These are phyloP conservation scores for Dimocarpus longan DNA, from an alignment of 345 rosid genomes.

Conservation along the genomic window DNA sequence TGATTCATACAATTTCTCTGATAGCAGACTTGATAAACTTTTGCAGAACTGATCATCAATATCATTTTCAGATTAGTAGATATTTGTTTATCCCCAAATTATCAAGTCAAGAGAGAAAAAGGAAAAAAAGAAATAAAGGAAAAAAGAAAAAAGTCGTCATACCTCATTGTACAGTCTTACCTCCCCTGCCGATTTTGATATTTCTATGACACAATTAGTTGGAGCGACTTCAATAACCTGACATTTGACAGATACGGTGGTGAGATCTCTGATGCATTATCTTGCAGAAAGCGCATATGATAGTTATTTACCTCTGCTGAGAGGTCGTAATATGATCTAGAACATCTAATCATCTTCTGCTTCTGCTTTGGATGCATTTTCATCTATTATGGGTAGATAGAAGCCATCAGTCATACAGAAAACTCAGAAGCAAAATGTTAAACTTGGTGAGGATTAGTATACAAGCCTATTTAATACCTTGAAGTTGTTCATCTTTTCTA, in stretches of 20 bases:
- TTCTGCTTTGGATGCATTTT: constrained; percentile 64
- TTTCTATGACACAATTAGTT: constrained; percentile 77
- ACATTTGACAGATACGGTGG: constrained; percentile 2
- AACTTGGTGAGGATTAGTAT: constrained; percentile 6
- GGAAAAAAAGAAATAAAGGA: too few species aligned
- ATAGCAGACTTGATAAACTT: constrained; percentile 67
- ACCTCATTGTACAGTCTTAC: constrained; percentile 66
- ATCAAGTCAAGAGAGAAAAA: neutral
- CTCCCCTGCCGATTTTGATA: constrained; percentile 82
- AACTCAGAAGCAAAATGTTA: neutral
- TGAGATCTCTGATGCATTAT: constrained; percentile 14
- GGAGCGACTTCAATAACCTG: constrained; percentile 89
- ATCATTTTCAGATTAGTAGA: constrained; percentile 13
- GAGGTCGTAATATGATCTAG: constrained; percentile 62
- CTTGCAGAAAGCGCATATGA: constrained; percentile 1
- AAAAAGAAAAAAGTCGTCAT: neutral
- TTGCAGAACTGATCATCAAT: constrained; percentile 66
- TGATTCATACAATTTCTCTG: constrained; percentile 40
- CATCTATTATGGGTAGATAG: constrained; percentile 44
- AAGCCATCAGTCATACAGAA: neutral
- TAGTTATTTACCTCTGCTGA: constrained; percentile 66
- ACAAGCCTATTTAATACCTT: constrained; percentile 43
- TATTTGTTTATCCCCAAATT: constrained; percentile 5
- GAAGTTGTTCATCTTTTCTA: constrained; percentile 55
- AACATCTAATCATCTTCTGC: constrained; percentile 55